A percentile compares a stretch with the other conserved stretches of the same genome.
phyloP scores from a whole-genome alignment of 768 basidiomycete species.

The Lactarius sp. region DNA sequence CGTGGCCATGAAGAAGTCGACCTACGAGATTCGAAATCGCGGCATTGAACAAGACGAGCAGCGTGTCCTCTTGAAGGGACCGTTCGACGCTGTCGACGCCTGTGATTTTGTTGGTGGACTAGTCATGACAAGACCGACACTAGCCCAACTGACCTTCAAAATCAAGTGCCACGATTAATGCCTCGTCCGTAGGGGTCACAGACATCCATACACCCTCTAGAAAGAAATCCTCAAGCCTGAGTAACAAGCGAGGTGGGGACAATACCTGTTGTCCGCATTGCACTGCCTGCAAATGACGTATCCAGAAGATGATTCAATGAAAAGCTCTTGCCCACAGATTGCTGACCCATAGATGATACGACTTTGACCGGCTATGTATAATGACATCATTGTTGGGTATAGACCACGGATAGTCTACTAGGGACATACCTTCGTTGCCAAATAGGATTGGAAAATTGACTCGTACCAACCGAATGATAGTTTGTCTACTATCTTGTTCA shows the following conservation, averaged over 20 bases:
- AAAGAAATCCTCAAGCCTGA: not conserved
- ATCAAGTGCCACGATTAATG: conserved; percentile 53
- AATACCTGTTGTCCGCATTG: conserved; percentile 55
- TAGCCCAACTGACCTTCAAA: conserved; percentile 47
- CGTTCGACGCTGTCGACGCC: conserved; percentile 63
- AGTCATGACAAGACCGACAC: not conserved
- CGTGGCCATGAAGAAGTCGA: not conserved
- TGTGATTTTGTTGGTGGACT: conserved; percentile 15
- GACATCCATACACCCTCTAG: conserved; percentile 64
- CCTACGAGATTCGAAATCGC: conserved; percentile 57
- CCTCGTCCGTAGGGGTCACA: conserved; percentile 53
- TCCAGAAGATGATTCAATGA: conserved; percentile 56
- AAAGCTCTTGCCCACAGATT: conserved; percentile 60
- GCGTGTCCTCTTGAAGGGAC: conserved; percentile 57
- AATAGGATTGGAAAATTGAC: conserved; percentile 57
- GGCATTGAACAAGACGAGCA: conserved; percentile 60
- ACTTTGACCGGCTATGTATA: conserved; percentile 50
- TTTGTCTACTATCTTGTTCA: conserved; percentile 49
- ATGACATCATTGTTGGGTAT: not conserved
- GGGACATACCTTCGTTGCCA: conserved; percentile 46
- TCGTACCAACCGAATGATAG: conserved; percentile 64
- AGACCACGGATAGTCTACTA: not conserved
- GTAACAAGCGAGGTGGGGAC: no score
- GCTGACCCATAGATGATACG: conserved; percentile 66
- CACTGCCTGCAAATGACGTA: conserved; percentile 61